Evolutionary conservation across 1,139 yeast species (phyloP), one percentile per base, ranked within the genome.

Genomic region (Geotrichum armillariae): DNA sequence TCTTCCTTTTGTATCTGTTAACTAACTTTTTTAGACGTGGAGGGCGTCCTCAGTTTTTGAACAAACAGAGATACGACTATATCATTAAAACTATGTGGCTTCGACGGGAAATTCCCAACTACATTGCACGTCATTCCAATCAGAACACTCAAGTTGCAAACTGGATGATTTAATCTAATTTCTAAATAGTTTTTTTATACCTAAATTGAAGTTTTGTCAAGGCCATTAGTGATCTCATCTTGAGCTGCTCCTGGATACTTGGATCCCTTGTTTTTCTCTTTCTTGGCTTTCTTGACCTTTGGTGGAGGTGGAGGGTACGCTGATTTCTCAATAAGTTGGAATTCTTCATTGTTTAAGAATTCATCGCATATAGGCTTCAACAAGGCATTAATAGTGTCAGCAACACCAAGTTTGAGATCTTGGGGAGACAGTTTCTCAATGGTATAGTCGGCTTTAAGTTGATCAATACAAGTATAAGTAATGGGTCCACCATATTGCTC

Each of bases 401-500:
- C 76, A 49, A 93, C 93, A 69, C 99, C 99, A 9, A 84, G 72
- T 71, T 93, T 93, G 70, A 93, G 81, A 69, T 93, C 99, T 37
- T 90, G 94, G 29, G 99, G 98, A 41, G 94, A 79, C 64, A 93
- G 78, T 64, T 80, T 79, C 62, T 84, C 85, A 22, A 77, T 75
- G 43, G 77, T 82, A 69, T 78, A 94, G 60, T 85, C 96, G 35
- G 73, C 71, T 67, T 85, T 84, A 63, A 93, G 74, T 32, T 80
- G 76, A n/a, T 79, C 90, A 59, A 88, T 74, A 22, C 86, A 76
- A 43, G 67, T 67, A 77, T 81, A 93, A 43, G 83, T 75, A 53
- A 93, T 75, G 59, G 95, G 85, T 47, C 99, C 99, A 60, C 99
- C 99, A 68, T 88, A 94, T 72, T 93, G 85, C 66, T 93, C 99